Evolutionary conservation across 2,329 filamentous ascomycete species (phyloP), one percentile per base, ranked within the genome.

Genomic region (Fusarium napiforme): DNA sequence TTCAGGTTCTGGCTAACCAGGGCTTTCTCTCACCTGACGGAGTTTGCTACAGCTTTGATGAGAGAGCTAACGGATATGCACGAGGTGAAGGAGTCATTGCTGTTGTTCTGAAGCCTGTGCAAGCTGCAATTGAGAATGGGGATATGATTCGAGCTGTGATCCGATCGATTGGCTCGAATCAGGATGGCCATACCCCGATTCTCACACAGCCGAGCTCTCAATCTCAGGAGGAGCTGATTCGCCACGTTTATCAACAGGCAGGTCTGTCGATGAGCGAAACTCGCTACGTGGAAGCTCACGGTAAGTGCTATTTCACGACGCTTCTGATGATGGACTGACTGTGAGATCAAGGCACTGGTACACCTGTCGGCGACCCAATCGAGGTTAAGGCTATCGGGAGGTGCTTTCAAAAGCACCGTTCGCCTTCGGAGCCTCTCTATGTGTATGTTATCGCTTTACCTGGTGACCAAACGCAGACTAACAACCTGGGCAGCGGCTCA

Each of bases 61-160:
- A 74, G 16, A 64, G 78, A 1, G 81, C 77, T 0, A 78, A 81
- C 30, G 81, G 81, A 0, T 82, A 81, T 43, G 78, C 72, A 6
- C 68, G 80, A 16, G 81, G 80, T 1, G 79, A 81, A 40, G 71
- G 73, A 19, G 49, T 71, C 1, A 60, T 63, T 3, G 79, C 81
- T 1, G 70, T 91, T 0, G 78, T 90, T 1, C 70, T 91, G 1
- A 91, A 91, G 75, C 80, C 77, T 2, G 74, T 90, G 3, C 79
- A 76, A 9, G 77, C 82, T 3, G 89, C 89, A 0, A 62, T 90
- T 8, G 77, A 49, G 21, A 76, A 84, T 66, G 81, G 82, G 4
- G 79, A 85, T 58, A 79, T 78, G 56, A 81, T 85, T 46, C 78
- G 82, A 4, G 82, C 80, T 14, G 79, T 83, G 8, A 82, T 85